Percentiles rank a stretch among this genome's conserved stretches.
Conservation (phyloP, 2,329 filamentous ascomycete genomes). For the Madurella mycetomatis region DNA sequence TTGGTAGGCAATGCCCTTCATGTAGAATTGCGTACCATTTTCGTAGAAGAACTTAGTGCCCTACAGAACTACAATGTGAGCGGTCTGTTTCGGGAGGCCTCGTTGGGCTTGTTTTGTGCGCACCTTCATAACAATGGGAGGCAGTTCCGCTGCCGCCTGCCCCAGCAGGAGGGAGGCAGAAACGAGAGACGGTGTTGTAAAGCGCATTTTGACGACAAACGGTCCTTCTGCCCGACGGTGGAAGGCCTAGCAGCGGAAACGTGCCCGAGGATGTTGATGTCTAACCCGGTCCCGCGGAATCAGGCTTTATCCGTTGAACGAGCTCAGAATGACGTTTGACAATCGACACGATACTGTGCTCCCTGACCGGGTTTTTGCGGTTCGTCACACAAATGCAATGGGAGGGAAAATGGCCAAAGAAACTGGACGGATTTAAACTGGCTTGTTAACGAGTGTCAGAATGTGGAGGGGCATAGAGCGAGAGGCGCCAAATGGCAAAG, state of each 20-base stretch:
- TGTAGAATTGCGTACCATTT: conserved; percentile 65
- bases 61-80: conserved; percentile 17
- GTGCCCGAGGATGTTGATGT: background rate
- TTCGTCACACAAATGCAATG: background rate
- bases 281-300: no score
- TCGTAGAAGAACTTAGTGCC: conserved; percentile 70
- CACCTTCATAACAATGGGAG: conserved; percentile 68
- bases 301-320: no score
- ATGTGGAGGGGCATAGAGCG: conserved; percentile 10
- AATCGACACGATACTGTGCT: background rate
- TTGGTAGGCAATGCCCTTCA: conserved; percentile 95
- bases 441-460: conserved; percentile 21
- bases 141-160: conserved; percentile 41
- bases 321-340: background rate
- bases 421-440: background rate
- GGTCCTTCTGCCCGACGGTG: background rate
- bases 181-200: conserved; percentile 34
- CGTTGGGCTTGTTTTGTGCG: background rate
- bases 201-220: conserved; percentile 21
- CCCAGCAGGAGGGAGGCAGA: conserved; percentile 34
- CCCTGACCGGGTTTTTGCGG: background rate
- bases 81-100: background rate
- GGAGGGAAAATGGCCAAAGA: background rate
- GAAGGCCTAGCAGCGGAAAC: background rate
- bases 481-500: conserved; percentile 5